Evolutionary conservation across 129 eudicot genomes (phyloP).

Genomic region (Artemisia tridentata): DNA sequence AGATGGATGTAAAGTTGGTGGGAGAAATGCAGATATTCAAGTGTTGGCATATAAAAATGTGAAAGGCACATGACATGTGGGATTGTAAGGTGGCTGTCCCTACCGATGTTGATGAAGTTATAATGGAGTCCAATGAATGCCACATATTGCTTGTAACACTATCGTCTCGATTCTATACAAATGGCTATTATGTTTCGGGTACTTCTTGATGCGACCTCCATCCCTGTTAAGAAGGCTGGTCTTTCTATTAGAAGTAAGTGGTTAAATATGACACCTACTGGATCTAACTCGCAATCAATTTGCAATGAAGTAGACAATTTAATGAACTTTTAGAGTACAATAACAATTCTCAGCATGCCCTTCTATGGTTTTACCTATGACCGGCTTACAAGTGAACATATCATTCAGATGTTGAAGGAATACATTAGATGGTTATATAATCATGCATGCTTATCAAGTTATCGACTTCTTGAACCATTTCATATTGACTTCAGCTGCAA

Average conservation of each 20-base stretch:
- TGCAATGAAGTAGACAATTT: not conserved
- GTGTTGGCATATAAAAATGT: not conserved
- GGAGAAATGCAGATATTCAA: not conserved
- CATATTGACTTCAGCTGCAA: not conserved
- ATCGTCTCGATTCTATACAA: not conserved
- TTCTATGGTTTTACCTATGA: not conserved
- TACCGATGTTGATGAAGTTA: constrained; percentile 12
- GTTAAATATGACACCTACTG: not conserved
- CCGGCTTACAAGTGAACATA: not conserved
- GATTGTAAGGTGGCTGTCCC: constrained; percentile 21
- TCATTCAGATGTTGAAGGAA: not conserved
- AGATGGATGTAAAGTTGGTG: not conserved
- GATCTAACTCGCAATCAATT: not conserved
- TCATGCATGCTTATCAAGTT: not conserved
- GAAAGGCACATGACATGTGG: constrained; percentile 21
- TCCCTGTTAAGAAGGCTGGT: constrained; percentile 1
- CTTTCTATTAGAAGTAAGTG: not conserved
- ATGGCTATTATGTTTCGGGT: not conserved
- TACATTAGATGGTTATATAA: not conserved
- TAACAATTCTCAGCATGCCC: not conserved
- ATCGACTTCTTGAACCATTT: not conserved
- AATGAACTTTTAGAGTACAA: not conserved
- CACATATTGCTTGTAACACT: constrained; percentile 3
- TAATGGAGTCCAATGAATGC: constrained; percentile 2
- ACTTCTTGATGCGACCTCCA: not conserved